phyloP scores from a whole-genome alignment of 768 basidiomycete genomes.

The Auriscalpium orientale region DNA sequence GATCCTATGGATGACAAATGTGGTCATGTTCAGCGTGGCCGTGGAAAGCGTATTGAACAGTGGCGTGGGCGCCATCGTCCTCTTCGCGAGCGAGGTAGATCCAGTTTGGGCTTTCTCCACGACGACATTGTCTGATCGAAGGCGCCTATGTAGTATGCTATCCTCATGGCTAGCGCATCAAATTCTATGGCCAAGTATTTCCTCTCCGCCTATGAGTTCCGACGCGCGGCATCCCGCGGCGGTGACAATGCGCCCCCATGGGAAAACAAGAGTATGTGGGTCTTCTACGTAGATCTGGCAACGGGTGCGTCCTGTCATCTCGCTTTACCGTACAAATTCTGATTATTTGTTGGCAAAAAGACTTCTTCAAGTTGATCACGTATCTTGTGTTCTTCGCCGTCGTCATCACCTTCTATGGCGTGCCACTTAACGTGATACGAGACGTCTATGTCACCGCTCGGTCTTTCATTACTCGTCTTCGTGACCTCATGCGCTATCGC shows the following conservation, averaged over 20 bases:
- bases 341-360: conserved; percentile 36
- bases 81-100: conserved; percentile 90
- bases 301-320: conserved; percentile 53
- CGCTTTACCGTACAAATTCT: conserved; percentile 1
- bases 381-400: conserved; percentile 92
- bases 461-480: conserved; percentile 81
- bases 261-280: conserved; percentile 98
- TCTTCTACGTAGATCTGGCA: conserved; percentile 87
- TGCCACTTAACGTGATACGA: conserved; percentile 93
- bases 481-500: conserved; percentile 87
- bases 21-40: conserved; percentile 71
- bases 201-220: conserved; percentile 74
- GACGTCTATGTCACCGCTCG: conserved; percentile 95
- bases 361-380: conserved; percentile 87
- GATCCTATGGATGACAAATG: conserved; percentile 68
- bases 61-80: conserved; percentile 85
- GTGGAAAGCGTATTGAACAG: conserved; percentile 71
- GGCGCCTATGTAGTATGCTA: conserved; percentile 59
- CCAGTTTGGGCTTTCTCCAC: background rate
- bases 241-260: conserved; percentile 85
- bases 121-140: conserved; percentile 11
- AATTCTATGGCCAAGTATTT: conserved; percentile 78
- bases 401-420: conserved; percentile 89
- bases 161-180: conserved; percentile 73
- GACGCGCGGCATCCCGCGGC: conserved; percentile 68